Percentiles rank a stretch among this genome's conserved stretches.
Conservation (phyloP, 331 rosid genomes). For the Arachis monticola region DNA sequence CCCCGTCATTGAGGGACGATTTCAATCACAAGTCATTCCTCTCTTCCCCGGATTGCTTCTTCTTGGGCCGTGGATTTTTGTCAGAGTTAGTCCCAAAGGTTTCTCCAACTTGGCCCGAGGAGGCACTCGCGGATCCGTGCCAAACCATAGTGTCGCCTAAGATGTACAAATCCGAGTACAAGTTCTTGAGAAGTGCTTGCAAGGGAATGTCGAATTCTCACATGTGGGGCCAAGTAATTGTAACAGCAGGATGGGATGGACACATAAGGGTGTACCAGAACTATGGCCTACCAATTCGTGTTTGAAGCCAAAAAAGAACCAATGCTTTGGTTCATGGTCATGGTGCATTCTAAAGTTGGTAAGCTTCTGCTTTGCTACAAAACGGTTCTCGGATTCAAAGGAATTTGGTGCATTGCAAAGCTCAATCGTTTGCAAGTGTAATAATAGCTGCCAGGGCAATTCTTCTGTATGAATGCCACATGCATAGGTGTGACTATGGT, state of each 20-base stretch:
- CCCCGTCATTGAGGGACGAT: conserved; percentile 50
- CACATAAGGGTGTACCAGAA: conserved; percentile 64
- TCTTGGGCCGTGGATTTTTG: conserved; percentile 55
- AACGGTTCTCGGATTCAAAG: conserved; percentile 27
- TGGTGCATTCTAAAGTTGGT: conserved; percentile 24
- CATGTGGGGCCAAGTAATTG: conserved; percentile 71
- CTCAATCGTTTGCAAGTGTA: conserved; percentile 34
- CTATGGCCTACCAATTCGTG: conserved; percentile 63
- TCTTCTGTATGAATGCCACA: conserved; percentile 36
- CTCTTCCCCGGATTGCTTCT: conserved; percentile 72
- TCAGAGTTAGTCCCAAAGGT: conserved; percentile 64
- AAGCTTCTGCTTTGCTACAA: conserved; percentile 26
- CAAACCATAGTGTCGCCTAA: conserved; percentile 48
- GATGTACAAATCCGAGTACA: conserved; percentile 62
- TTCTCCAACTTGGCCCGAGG: conserved; percentile 75
- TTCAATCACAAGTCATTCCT: conserved; percentile 42
- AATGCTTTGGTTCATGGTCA: conserved; percentile 19
- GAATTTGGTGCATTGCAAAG: conserved; percentile 33
- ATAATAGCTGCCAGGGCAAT: conserved; percentile 37
- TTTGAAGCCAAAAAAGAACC: conserved; percentile 36
- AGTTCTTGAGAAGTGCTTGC: conserved; percentile 66
- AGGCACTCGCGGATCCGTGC: conserved; percentile 50
- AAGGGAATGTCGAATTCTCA: conserved; percentile 65
- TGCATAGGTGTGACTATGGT: conserved; percentile 12
- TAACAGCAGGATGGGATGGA: conserved; percentile 78